Base-by-base conservation (phyloP, 352 stramenopile species). In the Sclerospora graminicola region DNA sequence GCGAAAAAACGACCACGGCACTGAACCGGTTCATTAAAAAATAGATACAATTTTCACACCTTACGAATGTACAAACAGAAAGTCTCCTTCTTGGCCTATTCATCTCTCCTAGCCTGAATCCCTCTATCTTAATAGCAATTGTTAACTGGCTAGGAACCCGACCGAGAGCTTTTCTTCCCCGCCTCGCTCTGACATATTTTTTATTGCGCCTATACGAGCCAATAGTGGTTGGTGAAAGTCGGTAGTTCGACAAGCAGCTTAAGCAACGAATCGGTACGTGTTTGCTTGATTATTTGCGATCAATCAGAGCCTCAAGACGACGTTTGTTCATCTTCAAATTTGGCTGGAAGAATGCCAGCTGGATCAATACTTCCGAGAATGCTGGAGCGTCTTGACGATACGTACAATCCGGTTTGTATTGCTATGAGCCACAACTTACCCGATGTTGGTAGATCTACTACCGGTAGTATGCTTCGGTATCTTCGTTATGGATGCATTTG, bases 351-450 rank as follows among this genome's bases (percentile, higher is more conserved):
- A 99, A 99, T 5, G 86, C 75, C 26, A 99, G 76, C 59, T 99
- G 96, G 26, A 72, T 94, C 29, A 99, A 64, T 39, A 99, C 96
- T 67, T 99, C 95, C 27, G 96, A 97, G 33, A 99, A 64, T 99
- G 96, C 44, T 94, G 76, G 42, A 99, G 70, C 23, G 90, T 97
- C 69, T 98, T 98, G 47, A 99, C 99, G 71, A 99, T 99, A 63
- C 97, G 90, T 30, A 99, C 97, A 57, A 99, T 98, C 9, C 95
- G 28, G 97, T 96, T 77, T 99, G 96, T 61, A 99, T 99, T 14
- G 96, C 95, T 69, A 98, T 97, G 48, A n/a, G n/a, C n/a, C n/a
- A n/a, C n/a, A n/a, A n/a, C n/a, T n/a, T n/a, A n/a, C n/a, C n/a
- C n/a, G n/a, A n/a, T n/a, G n/a, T n/a, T n/a, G n/a, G n/a, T n/a